Conservation (phyloP, 2,329 filamentous ascomycete species). For the Teratosphaeria epicoccoides region DNA sequence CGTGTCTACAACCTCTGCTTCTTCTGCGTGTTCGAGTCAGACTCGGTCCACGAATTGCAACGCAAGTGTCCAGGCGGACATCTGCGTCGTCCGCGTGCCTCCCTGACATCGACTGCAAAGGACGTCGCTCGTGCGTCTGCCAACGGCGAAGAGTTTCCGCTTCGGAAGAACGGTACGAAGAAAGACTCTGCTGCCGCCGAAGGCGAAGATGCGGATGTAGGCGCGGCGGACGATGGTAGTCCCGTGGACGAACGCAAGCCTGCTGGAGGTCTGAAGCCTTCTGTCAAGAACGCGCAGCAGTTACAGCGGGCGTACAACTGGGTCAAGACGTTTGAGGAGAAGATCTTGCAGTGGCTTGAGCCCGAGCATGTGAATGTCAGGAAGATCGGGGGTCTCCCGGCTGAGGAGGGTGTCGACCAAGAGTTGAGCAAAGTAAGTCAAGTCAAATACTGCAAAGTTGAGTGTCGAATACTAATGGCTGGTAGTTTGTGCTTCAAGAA, state of each 20-base stretch:
- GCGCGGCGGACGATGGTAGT: slow-evolving; percentile 17
- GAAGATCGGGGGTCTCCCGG: slow-evolving; percentile 79
- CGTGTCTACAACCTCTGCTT: slow-evolving; percentile 98
- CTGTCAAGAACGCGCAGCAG: slow-evolving; percentile 76
- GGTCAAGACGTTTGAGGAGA: slow-evolving; percentile 98
- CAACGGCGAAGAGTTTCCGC: slow-evolving; percentile 69
- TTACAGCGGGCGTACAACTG: slow-evolving; percentile 93
- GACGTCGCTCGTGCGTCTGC: slow-evolving; percentile 78
- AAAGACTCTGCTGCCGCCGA: slow-evolving; percentile 51
- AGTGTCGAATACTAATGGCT: not conserved
- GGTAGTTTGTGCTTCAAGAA: slow-evolving; percentile 76
- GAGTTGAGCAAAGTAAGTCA: slow-evolving; percentile 57
- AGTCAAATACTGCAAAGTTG: not conserved
- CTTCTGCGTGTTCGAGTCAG: slow-evolving; percentile 97
- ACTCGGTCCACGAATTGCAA: slow-evolving; percentile 90
- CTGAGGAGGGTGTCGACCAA: slow-evolving; percentile 77
- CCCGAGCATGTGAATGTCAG: slow-evolving; percentile 77
- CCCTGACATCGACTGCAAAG: slow-evolving; percentile 71
- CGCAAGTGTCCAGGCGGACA: slow-evolving; percentile 97
- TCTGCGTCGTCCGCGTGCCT: slow-evolving; percentile 78
- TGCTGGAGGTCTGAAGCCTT: slow-evolving; percentile 30
- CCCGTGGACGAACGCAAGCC: slow-evolving; percentile 60
- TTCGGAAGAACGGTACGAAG: slow-evolving; percentile 40
- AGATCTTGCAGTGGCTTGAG: slow-evolving; percentile 83
- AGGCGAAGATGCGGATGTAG: slow-evolving; percentile 43